Base-by-base conservation (phyloP, 768 basidiomycete species). In the Auriscalpium vulgare region DNA sequence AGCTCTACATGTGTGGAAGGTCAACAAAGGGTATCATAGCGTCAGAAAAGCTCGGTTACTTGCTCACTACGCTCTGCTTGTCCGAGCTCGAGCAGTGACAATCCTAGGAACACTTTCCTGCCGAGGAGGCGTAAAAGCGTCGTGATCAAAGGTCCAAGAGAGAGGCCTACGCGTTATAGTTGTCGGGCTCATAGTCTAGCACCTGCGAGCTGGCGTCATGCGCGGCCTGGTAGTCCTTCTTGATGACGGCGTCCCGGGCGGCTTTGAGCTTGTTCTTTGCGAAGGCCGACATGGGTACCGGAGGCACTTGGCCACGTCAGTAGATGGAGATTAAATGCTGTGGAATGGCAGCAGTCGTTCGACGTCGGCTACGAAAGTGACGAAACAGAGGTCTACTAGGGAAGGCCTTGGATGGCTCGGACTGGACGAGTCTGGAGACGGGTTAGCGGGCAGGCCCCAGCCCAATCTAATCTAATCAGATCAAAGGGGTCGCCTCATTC, bases 101-200 rank as follows among this genome's bases (percentile, higher is more conserved):
- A 72, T 3, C 85, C 94, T 29, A 91, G 78, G 66, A 94, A 97
- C 21, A 97, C 87, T 67, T 88, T 81, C 5, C 95, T 97, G 67
- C 19, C 16, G 14, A 51, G 19, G 59, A 21, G 37, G 10, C 16
- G 50, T 54, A n/a, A 55, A 60, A 36, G 37, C 4, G 36, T 13
- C 54, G 17, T 35, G 51, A 35, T 46, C 35, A 1, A 50, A 19
- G 8, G 6, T 10, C 21, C 35, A 50, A 46, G 45, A 37, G 17
- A 13, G 34, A 38, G 19, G 78, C 87, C 65, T 67, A 95, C 92
- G 90, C 94, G 65, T 88, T 84, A 66, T 95, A 95, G 65, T 92
- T 93, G 45, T 82, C 79, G 1, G 85, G 78, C 55, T 97, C 94
- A 60, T 82, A 84, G 38, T 85, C 83, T 16, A 91, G 71, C 9